Evolutionary conservation across 1,284 basidiomycete genomes (phyloP), one percentile per base, ranked within the genome.

Genomic region (Ustilago vetiveriae): DNA sequence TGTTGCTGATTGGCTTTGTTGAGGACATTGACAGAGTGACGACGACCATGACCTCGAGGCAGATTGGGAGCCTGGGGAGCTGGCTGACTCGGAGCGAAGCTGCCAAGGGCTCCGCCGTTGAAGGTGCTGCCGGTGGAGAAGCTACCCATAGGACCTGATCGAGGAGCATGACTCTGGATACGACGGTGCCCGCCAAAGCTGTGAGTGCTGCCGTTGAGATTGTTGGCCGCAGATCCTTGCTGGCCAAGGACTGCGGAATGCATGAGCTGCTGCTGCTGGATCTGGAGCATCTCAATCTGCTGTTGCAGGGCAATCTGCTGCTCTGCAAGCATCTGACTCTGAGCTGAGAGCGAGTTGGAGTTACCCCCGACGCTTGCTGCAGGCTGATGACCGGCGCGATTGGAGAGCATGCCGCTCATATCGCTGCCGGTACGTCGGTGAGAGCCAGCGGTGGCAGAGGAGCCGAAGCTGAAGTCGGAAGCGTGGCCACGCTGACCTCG

Each of bases 1-100:
- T 67, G 68, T 23, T 59, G 63, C 56, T 69, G 64, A n/a, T 66
- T 80, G 32, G 80, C 63, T 65, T 83, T 82, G 78, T 82, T 83
- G 70, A 82, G 77, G 36, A 95, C 92, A 75, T 95, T 97, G 68
- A 96, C 91, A 74, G 92, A 95, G 84, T 97, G 94, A 66, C 95
- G 87, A 53, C 95, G 88, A 42, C 91, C 90, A 81, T 98, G 95
- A 24, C 91, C 91, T 66, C 90, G 88, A 7, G 82, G 80, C 14
- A 74, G 58, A 17, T 39, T 64, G 22, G 62, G 17, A 33, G 43
- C 8, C 30, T 45, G 56, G 11, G 50, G 16, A 30, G 55, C 42
- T 27, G 62, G 45, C 50, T 58, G 62, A 39, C 35, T 36, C 10
- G 49, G 54, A 62, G 29, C 47, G 33, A 67, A 63, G 51, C 36